Percentiles rank a stretch among this genome's conserved stretches.
These are phyloP conservation scores for Fusarium pseudograminearum DNA, from an alignment of 2,329 filamentous ascomycete species.

Conservation along the genomic window DNA sequence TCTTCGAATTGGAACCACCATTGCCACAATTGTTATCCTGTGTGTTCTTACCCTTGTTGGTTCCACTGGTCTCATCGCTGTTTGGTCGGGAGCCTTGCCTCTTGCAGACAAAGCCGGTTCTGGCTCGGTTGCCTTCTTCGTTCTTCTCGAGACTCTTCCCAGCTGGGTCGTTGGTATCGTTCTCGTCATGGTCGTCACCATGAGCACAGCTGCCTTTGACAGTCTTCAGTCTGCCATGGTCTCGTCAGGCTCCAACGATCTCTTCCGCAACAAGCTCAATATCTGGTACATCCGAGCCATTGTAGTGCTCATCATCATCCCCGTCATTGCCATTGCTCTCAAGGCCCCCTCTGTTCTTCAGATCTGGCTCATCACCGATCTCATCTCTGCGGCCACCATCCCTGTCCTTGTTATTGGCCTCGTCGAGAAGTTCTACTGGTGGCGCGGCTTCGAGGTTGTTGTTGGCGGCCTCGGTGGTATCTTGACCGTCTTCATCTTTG, in stretches of 20 bases:
- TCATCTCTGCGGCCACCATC: constrained; percentile 81
- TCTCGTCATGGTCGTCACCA: constrained; percentile 81
- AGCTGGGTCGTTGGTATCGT: constrained; percentile 86
- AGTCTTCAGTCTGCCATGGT: constrained; percentile 86
- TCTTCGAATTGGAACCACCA: constrained; percentile 78
- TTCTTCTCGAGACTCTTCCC: constrained; percentile 77
- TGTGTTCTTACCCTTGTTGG: constrained; percentile 80
- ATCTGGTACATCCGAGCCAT: constrained; percentile 77
- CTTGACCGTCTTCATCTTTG: constrained; percentile 84
- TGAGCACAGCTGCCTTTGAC: constrained; percentile 84
- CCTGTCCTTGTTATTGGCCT: constrained; percentile 81
- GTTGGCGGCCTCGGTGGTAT: constrained; percentile 82
- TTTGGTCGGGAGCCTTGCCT: constrained; percentile 80
- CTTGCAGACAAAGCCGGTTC: constrained; percentile 66
- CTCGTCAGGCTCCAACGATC: constrained; percentile 84
- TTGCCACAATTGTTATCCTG: constrained; percentile 74
- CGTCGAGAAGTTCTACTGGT: constrained; percentile 76
- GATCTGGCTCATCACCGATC: constrained; percentile 85
- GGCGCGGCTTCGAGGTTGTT: constrained; percentile 84
- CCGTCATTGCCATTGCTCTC: constrained; percentile 78
- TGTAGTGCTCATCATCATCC: constrained; percentile 80
- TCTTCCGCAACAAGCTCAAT: constrained; percentile 84
- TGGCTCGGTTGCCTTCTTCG: constrained; percentile 79
- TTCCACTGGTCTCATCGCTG: constrained; percentile 77
- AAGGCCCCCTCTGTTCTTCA: constrained; percentile 80